phyloP scores from a whole-genome alignment of 768 basidiomycete species.

The Mycena venus region DNA sequence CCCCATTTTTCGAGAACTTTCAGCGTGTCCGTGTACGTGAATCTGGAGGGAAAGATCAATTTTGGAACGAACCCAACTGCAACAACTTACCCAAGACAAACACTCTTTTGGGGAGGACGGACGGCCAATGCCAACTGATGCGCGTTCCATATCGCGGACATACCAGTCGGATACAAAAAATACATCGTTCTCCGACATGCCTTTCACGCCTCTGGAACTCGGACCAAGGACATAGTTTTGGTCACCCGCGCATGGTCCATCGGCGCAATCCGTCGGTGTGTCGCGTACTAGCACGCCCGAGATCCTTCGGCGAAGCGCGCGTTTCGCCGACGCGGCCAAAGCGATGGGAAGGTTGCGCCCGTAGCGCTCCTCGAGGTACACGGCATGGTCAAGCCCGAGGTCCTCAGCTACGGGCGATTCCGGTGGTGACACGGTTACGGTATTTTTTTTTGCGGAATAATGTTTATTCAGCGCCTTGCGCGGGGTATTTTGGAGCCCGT shows the following conservation, averaged over 20 bases:
- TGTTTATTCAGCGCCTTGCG: conserved; percentile 68
- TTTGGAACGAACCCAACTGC: not conserved
- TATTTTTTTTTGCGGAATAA: conserved; percentile 63
- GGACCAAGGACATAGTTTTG: conserved; percentile 66
- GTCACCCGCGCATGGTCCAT: conserved; percentile 56
- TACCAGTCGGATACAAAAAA: conserved; percentile 90
- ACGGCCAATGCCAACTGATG: conserved; percentile 76
- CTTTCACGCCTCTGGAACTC: conserved; percentile 75
- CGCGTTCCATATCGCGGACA: conserved; percentile 95
- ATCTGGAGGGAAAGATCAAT: conserved; percentile 62
- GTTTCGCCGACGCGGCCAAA: conserved; percentile 85
- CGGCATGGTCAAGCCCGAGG: conserved; percentile 71
- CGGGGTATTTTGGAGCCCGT: conserved; percentile 37
- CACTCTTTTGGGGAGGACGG: conserved; percentile 78
- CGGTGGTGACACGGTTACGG: conserved; percentile 11
- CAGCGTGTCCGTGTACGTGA: conserved; percentile 95
- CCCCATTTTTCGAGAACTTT: conserved; percentile 98
- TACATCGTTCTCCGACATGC: conserved; percentile 88
- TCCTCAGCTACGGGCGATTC: conserved; percentile 51
- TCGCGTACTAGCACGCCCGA: conserved; percentile 87
- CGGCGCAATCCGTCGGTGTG: conserved; percentile 50
- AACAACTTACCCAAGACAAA: conserved; percentile 89
- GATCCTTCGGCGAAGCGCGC: conserved; percentile 88
- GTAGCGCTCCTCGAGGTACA: conserved; percentile 94
- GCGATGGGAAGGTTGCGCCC: conserved; percentile 88